A percentile compares a stretch with the other conserved stretches of the same genome.
Evolutionary conservation across 495 filamentous ascomycete genomes (phyloP).

Genomic region (Amphirosellinia nigrospora): DNA sequence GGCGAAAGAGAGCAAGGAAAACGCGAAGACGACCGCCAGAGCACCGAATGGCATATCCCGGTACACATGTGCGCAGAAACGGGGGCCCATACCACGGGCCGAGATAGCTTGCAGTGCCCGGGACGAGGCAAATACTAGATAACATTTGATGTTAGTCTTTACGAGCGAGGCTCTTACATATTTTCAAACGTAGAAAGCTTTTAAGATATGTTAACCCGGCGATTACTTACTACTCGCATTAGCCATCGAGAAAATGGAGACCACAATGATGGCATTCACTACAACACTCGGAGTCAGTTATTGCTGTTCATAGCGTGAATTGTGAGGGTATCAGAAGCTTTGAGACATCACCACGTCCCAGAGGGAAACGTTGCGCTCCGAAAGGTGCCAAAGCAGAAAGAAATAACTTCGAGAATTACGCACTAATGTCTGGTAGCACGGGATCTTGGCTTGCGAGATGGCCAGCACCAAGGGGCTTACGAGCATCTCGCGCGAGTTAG

Average conservation of each 20-base stretch:
- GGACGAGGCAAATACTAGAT: slow-evolving; percentile 58
- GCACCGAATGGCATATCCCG: slow-evolving; percentile 57
- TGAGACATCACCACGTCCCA: no score
- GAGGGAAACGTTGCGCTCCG: no score
- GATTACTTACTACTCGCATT: slow-evolving; percentile 54
- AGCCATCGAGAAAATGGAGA: slow-evolving; percentile 58
- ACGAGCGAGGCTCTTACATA: not conserved
- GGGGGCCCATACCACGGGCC: slow-evolving; percentile 58
- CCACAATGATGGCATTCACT: slow-evolving; percentile 69
- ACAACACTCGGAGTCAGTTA: no score
- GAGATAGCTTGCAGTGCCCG: slow-evolving; percentile 64
- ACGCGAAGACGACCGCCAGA: slow-evolving; percentile 54
- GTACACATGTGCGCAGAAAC: slow-evolving; percentile 55
- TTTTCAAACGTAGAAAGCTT: not conserved
- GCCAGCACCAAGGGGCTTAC: slow-evolving; percentile 68
- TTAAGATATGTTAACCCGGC: no score
- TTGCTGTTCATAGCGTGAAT: no score
- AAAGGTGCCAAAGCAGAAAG: no score
- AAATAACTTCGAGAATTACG: no score
- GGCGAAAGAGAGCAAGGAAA: slow-evolving; percentile 41
- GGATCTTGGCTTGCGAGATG: slow-evolving; percentile 62
- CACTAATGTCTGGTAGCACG: slow-evolving; percentile 63
- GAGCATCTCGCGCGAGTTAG: slow-evolving; percentile 24
- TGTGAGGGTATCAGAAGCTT: no score
- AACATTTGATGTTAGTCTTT: not conserved